These are phyloP conservation scores for Phytophthora crassamura DNA, from an alignment of 352 stramenopile species.

Conservation along the genomic window DNA sequence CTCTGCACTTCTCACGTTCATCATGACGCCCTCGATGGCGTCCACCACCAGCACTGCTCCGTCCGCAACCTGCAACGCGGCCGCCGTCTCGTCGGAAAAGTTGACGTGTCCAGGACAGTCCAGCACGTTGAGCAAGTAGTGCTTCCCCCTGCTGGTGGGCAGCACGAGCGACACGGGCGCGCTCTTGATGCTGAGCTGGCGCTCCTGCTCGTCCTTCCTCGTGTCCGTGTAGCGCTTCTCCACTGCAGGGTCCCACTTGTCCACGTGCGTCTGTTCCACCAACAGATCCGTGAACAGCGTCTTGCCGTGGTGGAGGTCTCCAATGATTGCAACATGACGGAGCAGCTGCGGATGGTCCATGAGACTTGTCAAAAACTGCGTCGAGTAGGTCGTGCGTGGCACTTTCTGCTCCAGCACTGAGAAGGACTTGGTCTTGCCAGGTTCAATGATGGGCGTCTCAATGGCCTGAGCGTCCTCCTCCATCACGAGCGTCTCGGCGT, in stretches of 20 bases:
- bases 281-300: conserved; percentile 94
- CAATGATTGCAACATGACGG: conserved; percentile 96
- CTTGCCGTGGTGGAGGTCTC: conserved; percentile 97
- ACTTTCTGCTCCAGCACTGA: conserved; percentile 86
- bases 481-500: conserved; percentile 97
- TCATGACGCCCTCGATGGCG: conserved; percentile 98
- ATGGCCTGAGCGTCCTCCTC: conserved; percentile 99
- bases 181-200: conserved; percentile 97
- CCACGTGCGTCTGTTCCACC: conserved; percentile 90
- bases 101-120: conserved; percentile 98
- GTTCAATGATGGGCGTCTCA: conserved; percentile 98
- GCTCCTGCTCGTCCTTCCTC: conserved; percentile 96
- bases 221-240: conserved; percentile 96
- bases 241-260: conserved; percentile 78
- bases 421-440: conserved; percentile 95
- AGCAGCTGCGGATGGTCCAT: conserved; percentile 92
- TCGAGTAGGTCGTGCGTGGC: conserved; percentile 89
- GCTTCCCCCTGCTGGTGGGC: conserved; percentile 94
- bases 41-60: conserved; percentile 97
- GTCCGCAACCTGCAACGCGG: conserved; percentile 94
- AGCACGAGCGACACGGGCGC: conserved; percentile 96
- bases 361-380: conserved; percentile 88
- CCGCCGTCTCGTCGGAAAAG: conserved; percentile 97
- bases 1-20: conserved; percentile 76
- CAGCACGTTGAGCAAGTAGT: conserved; percentile 96